Evolutionary conservation across 768 basidiomycete species (phyloP).

Genomic region (Cantharellus cinnabarinus): DNA sequence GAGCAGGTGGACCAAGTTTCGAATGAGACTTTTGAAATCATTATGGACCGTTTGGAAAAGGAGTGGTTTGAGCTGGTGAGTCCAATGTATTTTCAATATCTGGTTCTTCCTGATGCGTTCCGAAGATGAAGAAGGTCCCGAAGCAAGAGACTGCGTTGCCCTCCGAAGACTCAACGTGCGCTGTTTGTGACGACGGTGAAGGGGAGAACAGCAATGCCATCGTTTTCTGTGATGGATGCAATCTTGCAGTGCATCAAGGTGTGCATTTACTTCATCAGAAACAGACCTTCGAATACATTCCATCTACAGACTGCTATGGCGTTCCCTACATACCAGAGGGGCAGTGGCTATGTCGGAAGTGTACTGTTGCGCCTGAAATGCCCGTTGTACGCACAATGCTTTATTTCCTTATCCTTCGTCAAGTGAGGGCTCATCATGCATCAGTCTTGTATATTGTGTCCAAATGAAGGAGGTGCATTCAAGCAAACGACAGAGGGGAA

Average conservation of each 20-base stretch:
- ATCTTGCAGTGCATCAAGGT: slow-evolving; percentile 99
- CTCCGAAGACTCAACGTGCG: slow-evolving; percentile 89
- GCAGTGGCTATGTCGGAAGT: slow-evolving; percentile 97
- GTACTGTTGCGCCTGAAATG: slow-evolving; percentile 90
- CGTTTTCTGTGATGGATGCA: slow-evolving; percentile 98
- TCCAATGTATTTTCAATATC: background rate
- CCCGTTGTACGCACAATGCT: slow-evolving; percentile 52
- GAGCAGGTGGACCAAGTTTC: slow-evolving; percentile 48
- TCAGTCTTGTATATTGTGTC: slow-evolving; percentile 87
- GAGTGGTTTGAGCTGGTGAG: slow-evolving; percentile 92
- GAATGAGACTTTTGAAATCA: slow-evolving; percentile 80
- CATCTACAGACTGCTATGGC: slow-evolving; percentile 73
- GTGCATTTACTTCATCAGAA: background rate
- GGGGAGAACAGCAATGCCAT: slow-evolving; percentile 98
- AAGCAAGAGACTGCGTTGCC: slow-evolving; percentile 75
- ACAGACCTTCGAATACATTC: background rate
- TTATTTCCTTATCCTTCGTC: background rate
- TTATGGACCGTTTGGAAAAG: slow-evolving; percentile 96
- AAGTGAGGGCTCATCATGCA: background rate
- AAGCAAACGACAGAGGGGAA: slow-evolving; percentile 85
- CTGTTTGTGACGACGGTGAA: slow-evolving; percentile 94
- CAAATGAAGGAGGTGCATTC: slow-evolving; percentile 93
- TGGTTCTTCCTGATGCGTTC: background rate
- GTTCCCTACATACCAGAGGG: slow-evolving; percentile 99
- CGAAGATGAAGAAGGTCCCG: slow-evolving; percentile 78